Evolutionary conservation across 306 rosid species (phyloP), one percentile per base, ranked within the genome.

Genomic region (Vigna trinervia): DNA sequence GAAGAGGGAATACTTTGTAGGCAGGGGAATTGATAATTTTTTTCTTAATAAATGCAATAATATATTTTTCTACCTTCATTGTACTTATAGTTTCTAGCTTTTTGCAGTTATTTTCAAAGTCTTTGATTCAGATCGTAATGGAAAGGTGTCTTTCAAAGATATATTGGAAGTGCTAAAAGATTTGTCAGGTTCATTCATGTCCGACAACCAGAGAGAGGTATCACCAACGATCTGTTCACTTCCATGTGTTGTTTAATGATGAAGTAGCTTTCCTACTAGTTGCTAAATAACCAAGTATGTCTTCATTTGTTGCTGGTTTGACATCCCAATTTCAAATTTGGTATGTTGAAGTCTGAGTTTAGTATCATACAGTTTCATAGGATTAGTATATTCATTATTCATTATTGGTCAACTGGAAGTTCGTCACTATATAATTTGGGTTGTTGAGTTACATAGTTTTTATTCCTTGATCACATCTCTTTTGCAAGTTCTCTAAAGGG

Each of bases 191-290:
- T 75, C 96, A 53, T 95, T 89, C 85, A 87, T 95, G 90, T 85
- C 96, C 19, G 96, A 90, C 58, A 83, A 89, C 72, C 97, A 92
- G 79, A 89, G 97, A 92, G 97, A 90, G 97, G 98, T 95, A 90
- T 75, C 41, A 12, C 58, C 70, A 65, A 56, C 80, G 75, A 72
- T 82, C 12, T 38, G 19, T 36, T 36, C 38, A 23, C 43, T 78
- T 64, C 45, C 41, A 43, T 69, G 60, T 60, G 66, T 56, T 36
- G 56, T 71, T 77, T 71, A 38, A 15, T 80, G 41, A 32, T 41
- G 36, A 74, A 76, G 43, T 61, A 20, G 47, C 45, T 67, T 74
- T 71, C 32, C 41, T 2, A 1, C 41, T 38, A 60, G 50, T 36
- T 69, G 66, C 45, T 48, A 17, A 51, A 73, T 54, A 78, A 20